A percentile compares a stretch with the other conserved stretches of the same genome.
phyloP scores from a whole-genome alignment of 2,329 filamentous ascomycete species.

The Colletotrichum chrysophilum region DNA sequence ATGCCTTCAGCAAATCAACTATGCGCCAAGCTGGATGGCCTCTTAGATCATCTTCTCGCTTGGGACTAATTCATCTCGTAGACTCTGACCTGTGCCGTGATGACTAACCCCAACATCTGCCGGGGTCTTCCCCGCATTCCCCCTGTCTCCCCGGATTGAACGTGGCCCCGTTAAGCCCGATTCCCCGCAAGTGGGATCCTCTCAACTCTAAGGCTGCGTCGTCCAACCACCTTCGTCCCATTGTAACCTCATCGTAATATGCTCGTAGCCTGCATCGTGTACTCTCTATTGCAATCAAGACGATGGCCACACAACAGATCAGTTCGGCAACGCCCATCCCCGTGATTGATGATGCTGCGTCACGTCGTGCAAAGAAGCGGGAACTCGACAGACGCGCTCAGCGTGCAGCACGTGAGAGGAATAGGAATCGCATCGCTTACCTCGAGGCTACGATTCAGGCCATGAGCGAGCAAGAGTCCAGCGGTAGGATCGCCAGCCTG shows the following conservation, averaged over 20 bases:
- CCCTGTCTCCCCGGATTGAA: not conserved
- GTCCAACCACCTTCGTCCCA: not conserved
- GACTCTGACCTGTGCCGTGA: not conserved
- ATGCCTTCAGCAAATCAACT: not conserved
- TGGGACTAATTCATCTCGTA: not conserved
- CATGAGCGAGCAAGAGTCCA: conserved; percentile 25
- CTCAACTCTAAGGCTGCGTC: not conserved
- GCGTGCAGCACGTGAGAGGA: conserved; percentile 30
- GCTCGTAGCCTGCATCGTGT: not conserved
- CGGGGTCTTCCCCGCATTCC: not conserved
- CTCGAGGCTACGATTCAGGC: conserved; percentile 28
- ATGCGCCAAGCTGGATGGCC: not conserved
- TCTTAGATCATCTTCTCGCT: not conserved
- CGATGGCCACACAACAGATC: not conserved
- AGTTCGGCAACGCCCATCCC: not conserved
- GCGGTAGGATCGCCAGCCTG: conserved; percentile 23
- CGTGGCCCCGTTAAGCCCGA: not conserved
- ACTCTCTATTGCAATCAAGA: accelerated
- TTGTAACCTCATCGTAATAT: not conserved
- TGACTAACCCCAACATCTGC: not conserved
- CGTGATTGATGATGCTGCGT: not conserved
- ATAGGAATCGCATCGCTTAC: conserved; percentile 30
- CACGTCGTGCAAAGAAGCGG: conserved; percentile 27
- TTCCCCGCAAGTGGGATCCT: not conserved
- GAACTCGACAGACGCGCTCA: conserved; percentile 33